Percentiles rank a stretch among this genome's conserved stretches.
Conservation (phyloP, 2,329 filamentous ascomycete species). For the Aspergillus quadricinctus region DNA sequence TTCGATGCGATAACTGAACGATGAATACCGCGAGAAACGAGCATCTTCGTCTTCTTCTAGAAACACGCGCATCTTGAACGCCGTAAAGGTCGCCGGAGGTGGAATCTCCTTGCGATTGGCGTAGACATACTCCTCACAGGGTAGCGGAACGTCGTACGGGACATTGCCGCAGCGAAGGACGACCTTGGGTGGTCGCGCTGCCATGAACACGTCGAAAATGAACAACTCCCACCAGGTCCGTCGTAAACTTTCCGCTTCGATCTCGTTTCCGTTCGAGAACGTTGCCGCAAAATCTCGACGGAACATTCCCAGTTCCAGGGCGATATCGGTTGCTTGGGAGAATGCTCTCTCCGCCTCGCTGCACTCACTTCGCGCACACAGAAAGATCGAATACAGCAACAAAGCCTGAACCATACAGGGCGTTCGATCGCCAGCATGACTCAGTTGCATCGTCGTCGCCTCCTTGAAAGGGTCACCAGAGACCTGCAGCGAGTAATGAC, state of each 20-base stretch:
- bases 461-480: constrained; percentile 22
- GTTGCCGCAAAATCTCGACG: constrained; percentile 53
- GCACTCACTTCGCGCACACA: constrained; percentile 32
- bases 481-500: constrained; percentile 43
- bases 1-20: constrained; percentile 77
- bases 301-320: constrained; percentile 71
- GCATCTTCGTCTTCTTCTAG: constrained; percentile 56
- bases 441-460: constrained; percentile 12
- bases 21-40: constrained; percentile 56
- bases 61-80: constrained; percentile 62
- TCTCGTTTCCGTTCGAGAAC: constrained; percentile 43
- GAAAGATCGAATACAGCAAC: constrained; percentile 33
- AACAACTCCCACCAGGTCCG: constrained; percentile 85
- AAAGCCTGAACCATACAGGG: constrained; percentile 36
- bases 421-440: constrained; percentile 14
- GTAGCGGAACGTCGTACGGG: constrained; percentile 63
- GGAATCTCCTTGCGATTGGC: constrained; percentile 50
- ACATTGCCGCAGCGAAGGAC: constrained; percentile 66
- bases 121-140: constrained; percentile 68
- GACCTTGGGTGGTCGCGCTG: constrained; percentile 52
- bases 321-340: constrained; percentile 61
- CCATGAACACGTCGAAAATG: constrained; percentile 73
- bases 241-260: constrained; percentile 76
- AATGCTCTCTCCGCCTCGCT: constrained; percentile 43
- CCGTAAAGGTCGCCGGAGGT: constrained; percentile 52